Evolutionary conservation across 2,329 filamentous ascomycete species (phyloP).

Genomic region (Corniculantispora saksenae): DNA sequence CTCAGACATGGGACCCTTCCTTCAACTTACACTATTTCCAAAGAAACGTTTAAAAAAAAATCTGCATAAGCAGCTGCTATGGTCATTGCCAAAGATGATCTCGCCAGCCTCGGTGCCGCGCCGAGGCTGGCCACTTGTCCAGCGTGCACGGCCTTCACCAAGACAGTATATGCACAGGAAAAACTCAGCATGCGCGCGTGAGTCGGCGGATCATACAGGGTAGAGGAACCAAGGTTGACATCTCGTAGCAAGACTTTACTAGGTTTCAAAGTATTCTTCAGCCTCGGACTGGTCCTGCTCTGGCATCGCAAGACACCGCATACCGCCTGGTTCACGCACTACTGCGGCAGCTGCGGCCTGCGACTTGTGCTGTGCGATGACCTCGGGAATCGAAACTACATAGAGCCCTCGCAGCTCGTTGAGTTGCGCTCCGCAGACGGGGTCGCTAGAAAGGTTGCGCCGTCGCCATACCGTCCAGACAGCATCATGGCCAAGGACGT

Average conservation of each 20-base stretch:
- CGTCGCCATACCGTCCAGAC: not conserved
- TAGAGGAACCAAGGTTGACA: not conserved
- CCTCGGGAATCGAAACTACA: not conserved
- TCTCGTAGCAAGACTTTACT: not conserved
- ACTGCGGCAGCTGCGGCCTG: not conserved
- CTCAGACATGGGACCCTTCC: not conserved
- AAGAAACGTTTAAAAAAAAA: not conserved
- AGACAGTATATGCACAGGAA: not conserved
- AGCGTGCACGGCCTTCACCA: not conserved
- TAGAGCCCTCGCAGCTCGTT: not conserved
- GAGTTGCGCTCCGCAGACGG: not conserved
- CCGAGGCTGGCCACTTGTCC: not conserved
- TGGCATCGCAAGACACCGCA: not conserved
- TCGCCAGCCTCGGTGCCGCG: not conserved
- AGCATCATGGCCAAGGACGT: not conserved
- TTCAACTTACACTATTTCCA: not conserved
- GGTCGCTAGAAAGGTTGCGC: not conserved
- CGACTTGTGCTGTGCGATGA: not conserved
- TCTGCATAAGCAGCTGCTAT: not conserved
- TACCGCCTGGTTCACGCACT: not conserved
- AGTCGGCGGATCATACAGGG: not conserved
- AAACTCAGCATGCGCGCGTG: not conserved
- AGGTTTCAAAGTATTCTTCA: not conserved
- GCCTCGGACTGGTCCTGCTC: not conserved
- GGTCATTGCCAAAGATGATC: not conserved